Percentiles rank a stretch among this genome's conserved stretches.
Conservation (phyloP, 306 rosid genomes). For the Vigna nakashimae region DNA sequence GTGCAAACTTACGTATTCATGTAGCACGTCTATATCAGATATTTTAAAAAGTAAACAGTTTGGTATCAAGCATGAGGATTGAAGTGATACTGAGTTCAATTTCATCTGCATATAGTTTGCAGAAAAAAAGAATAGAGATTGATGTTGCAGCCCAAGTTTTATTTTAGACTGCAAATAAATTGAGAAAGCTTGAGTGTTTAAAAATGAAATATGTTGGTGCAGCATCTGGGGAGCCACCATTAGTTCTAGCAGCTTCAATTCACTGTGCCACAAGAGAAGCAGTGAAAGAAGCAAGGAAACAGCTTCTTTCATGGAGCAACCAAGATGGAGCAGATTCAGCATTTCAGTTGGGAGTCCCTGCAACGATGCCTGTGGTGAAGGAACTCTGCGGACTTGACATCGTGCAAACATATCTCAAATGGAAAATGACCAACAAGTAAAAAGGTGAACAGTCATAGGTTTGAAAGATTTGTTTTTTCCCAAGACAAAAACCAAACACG, state of each 20-base stretch:
- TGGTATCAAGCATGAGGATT: too few species aligned
- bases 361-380: conserved; percentile 87
- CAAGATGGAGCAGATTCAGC: conserved; percentile 42
- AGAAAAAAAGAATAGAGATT: too few species aligned
- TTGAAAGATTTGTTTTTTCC: too few species aligned
- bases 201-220: conserved; percentile 42
- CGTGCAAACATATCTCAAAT: conserved; percentile 78
- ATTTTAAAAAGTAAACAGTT: too few species aligned
- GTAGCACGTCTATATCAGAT: too few species aligned
- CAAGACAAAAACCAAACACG: too few species aligned
- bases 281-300: conserved; percentile 71
- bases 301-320: conserved; percentile 67
- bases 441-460: too few species aligned
- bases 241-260: conserved; percentile 80
- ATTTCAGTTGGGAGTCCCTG: conserved; percentile 82
- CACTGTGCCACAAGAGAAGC: conserved; percentile 89
- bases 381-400: conserved; percentile 71
- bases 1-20: too few species aligned
- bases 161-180: neutral
- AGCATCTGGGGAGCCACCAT: conserved; percentile 97
- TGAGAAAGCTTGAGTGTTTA: neutral
- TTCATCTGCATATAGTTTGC: too few species aligned
- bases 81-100: too few species aligned
- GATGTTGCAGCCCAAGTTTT: neutral
- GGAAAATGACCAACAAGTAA: conserved; percentile 52